Conservation (phyloP, 2,329 filamentous ascomycete genomes). For the Trichophyton schoenleinii region DNA sequence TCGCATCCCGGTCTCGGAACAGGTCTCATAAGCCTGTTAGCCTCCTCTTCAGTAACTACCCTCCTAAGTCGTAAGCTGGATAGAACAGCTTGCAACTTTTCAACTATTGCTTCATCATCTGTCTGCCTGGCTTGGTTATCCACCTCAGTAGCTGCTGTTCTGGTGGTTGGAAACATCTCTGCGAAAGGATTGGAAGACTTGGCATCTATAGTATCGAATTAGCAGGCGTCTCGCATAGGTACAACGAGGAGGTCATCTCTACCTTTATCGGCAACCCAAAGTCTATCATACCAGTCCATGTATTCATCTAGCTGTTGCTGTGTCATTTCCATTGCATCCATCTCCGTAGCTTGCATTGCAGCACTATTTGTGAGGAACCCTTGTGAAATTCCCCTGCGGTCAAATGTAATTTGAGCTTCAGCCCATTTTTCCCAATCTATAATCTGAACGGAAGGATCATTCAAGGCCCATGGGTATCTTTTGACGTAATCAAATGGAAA, state of each 20-base stretch:
- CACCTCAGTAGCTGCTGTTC: constrained; percentile 12
- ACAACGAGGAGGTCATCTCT: neutral
- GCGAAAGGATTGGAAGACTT: constrained; percentile 24
- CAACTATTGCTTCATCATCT: constrained; percentile 20
- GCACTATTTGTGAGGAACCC: constrained; percentile 33
- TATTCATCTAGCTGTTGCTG: constrained; percentile 57
- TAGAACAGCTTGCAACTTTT: constrained; percentile 34
- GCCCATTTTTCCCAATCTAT: constrained; percentile 67
- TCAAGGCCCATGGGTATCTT: constrained; percentile 38
- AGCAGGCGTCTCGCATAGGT: neutral
- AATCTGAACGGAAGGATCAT: constrained; percentile 46
- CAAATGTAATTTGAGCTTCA: constrained; percentile 34
- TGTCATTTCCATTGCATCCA: constrained; percentile 51
- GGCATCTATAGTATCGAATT: neutral
- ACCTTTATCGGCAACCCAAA: constrained; percentile 38
- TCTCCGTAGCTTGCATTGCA: constrained; percentile 46
- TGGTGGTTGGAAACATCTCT: constrained; percentile 32
- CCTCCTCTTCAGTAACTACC: constrained; percentile 27
- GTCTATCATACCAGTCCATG: constrained; percentile 64
- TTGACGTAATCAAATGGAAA: constrained; percentile 57
- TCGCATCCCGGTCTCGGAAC: constrained; percentile 37
- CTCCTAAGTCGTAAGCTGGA: constrained; percentile 27
- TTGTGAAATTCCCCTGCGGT: constrained; percentile 20
- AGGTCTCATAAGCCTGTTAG: constrained; percentile 14
- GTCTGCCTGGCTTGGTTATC: constrained; percentile 5